Percentiles rank a stretch among this genome's conserved stretches.
Conservation (phyloP, 768 basidiomycete genomes). For the Dentipellis fragilis region DNA sequence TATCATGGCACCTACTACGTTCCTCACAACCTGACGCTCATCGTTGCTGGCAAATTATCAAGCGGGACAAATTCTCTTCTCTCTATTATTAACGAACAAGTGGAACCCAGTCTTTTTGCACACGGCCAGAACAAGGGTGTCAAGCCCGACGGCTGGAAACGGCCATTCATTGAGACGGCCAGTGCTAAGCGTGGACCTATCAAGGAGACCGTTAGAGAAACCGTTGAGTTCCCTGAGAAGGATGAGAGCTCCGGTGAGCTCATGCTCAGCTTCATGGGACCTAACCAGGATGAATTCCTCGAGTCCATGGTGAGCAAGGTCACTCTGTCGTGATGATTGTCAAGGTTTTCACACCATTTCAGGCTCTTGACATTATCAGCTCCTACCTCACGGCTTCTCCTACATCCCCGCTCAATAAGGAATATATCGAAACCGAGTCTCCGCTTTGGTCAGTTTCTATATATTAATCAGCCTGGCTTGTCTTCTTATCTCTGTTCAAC, state of each 20-base stretch:
- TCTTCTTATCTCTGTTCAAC: conserved; percentile 1
- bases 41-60: conserved; percentile 81
- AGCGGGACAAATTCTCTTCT: conserved; percentile 69
- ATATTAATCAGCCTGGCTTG: not conserved
- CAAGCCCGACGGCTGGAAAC: conserved; percentile 76
- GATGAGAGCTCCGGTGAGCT: conserved; percentile 93
- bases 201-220: conserved; percentile 41
- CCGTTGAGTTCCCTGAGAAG: conserved; percentile 90
- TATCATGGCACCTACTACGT: conserved; percentile 89
- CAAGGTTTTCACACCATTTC: not conserved
- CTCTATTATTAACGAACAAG: conserved; percentile 66
- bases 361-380: conserved; percentile 82
- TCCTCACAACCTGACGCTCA: conserved; percentile 85
- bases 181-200: conserved; percentile 56
- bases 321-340: not conserved
- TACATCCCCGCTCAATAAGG: conserved; percentile 77
- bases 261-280: conserved; percentile 67
- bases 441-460: conserved; percentile 63
- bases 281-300: conserved; percentile 59
- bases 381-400: conserved; percentile 82
- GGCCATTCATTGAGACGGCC: conserved; percentile 86
- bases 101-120: conserved; percentile 73
- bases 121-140: conserved; percentile 67
- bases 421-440: conserved; percentile 84
- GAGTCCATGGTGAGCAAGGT: conserved; percentile 47